Evolutionary conservation across 768 basidiomycete genomes (phyloP).

Genomic region (Boletus pseudo-olivaceus): DNA sequence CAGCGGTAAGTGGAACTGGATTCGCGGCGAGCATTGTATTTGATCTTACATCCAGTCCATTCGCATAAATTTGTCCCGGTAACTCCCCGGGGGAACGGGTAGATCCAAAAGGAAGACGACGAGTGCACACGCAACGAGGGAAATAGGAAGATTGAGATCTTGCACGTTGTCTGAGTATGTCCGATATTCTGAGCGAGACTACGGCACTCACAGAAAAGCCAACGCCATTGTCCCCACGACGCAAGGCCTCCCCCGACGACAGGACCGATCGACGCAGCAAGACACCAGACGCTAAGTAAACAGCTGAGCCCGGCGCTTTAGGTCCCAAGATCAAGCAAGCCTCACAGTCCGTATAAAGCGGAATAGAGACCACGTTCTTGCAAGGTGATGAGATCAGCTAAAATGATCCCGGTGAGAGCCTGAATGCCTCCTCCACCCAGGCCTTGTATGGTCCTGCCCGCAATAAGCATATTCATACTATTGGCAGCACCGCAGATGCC

Average conservation of each 20-base stretch:
- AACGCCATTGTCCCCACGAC: conserved; percentile 34
- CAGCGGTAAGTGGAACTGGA: background rate
- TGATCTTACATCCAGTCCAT: conserved; percentile 44
- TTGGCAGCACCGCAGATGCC: conserved; percentile 40
- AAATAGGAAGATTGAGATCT: conserved; percentile 40
- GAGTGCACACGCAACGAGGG: conserved; percentile 2
- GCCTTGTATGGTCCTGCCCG: conserved; percentile 40
- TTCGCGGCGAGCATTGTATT: background rate
- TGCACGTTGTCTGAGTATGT: background rate
- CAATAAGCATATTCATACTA: conserved; percentile 41
- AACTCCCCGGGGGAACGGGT: conserved; percentile 30
- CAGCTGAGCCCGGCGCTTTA: background rate
- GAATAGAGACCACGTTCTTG: conserved; percentile 40
- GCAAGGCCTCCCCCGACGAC: conserved; percentile 35
- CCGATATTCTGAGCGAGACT: background rate
- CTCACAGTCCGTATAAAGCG: conserved; percentile 24
- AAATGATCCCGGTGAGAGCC: conserved; percentile 38
- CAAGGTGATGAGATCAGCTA: conserved; percentile 46
- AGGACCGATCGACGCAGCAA: conserved; percentile 22
- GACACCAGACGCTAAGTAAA: conserved; percentile 29
- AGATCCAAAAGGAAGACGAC: conserved; percentile 34
- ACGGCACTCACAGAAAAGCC: conserved; percentile 36
- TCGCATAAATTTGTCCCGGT: background rate
- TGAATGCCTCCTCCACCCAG: conserved; percentile 40
- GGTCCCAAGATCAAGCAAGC: background rate